Base-by-base conservation (phyloP, 352 stramenopile genomes). In the Phytophthora megakarya region DNA sequence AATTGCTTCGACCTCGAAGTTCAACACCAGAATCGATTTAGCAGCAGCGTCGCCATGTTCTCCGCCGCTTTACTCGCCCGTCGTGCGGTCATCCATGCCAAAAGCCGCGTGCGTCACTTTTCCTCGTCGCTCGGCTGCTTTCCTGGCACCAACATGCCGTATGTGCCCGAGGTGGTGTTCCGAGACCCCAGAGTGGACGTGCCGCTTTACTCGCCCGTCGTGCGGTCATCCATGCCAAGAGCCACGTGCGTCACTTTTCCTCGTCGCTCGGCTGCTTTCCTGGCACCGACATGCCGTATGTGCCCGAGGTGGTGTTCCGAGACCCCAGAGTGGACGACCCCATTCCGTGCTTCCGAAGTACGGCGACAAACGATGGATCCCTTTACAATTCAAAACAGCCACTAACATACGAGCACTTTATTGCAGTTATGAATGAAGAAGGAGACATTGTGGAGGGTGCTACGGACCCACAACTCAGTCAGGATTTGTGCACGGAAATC, bases 321-420 rank as follows among this genome's bases (percentile, higher is more conserved):
- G 86, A 95, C 53, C 91, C 95, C 2, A 79, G 81, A 32, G 78
- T 97, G 35, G 80, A 93, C 50, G 76, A 81, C 19, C 67, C 90
- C 52, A 95, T 93, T 58, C 92, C 91, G 12, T 93, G 90, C 49
- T 98, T 96, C 76, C 92, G 92, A 44, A 89, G 95, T 90, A 89
- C n/a, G 53, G 10, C 9, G 35, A 54, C 28, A 48, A 22, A 11
- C 45, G 50, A 15, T 11, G 38, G 15, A 35, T 5, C n/a, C 16
- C 15, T 22, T 33, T 33, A 25, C 7, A 48, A 30, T 26, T 51
- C 45, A 35, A 15, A 1, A 30, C 11, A 48, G 42, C 15, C 21
- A 18, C 11, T 43, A 39, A 37, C 32, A n/a, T 55, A 51, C 51
- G 65, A 13, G 2, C 25, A n/a, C 78, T 30, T 55, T 39, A 18